Percentiles rank a stretch among this genome's conserved stretches.
These are phyloP conservation scores for Ochetophila trinervis DNA, from an alignment of 306 rosid genomes.

Conservation along the genomic window DNA sequence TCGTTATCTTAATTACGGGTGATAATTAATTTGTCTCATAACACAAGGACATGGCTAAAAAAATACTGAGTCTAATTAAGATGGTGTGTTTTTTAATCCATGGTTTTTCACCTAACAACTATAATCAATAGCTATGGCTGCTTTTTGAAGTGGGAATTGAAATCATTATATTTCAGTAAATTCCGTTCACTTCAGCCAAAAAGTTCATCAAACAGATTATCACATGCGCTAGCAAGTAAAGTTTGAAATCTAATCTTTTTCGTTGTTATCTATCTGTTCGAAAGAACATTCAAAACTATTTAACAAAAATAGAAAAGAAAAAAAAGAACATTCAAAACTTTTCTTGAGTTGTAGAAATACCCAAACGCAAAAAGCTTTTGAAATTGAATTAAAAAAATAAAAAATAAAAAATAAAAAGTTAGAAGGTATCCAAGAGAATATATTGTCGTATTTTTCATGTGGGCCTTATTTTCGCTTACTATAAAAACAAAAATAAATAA, in stretches of 20 bases:
- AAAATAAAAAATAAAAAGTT: no score
- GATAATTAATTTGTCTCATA: conserved; percentile 10
- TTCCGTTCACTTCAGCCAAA: background rate
- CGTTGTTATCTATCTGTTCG: no score
- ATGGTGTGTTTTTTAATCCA: background rate
- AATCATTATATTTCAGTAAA: conserved; percentile 1
- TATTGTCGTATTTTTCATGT: background rate
- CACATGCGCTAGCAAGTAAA: background rate
- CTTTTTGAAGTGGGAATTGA: conserved; percentile 2
- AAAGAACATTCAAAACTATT: background rate
- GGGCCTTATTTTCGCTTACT: conserved; percentile 7
- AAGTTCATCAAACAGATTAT: background rate
- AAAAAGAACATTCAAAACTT: background rate
- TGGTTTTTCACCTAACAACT: conserved; percentile 21
- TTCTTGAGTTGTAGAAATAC: no score
- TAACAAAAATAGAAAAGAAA: no score
- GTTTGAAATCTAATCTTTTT: background rate
- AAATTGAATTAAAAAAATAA: background rate
- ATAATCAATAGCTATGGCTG: background rate
- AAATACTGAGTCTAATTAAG: background rate
- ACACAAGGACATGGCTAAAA: conserved; percentile 18
- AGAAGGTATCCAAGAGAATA: background rate
- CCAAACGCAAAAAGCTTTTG: no score
- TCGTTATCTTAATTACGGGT: no score
- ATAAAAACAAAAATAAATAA: background rate